Base-by-base conservation (phyloP, 2,329 filamentous ascomycete species). In the Dendryphion nanum region DNA sequence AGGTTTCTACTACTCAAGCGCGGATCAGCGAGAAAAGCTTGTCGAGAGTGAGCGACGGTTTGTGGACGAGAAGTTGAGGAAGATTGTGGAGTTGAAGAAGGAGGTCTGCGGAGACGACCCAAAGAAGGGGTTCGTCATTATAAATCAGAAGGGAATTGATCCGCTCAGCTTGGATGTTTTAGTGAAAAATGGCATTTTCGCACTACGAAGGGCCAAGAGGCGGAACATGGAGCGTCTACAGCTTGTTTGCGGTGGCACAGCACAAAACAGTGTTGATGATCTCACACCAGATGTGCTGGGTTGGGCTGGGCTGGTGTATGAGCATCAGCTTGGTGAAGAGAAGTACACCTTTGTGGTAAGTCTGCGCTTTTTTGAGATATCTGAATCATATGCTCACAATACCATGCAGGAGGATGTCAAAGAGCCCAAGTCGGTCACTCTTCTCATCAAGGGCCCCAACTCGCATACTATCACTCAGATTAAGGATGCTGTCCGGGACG, bases 71-170 rank as follows among this genome's bases (percentile, higher is more conserved):
- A 98, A 97, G 77, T 73, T 98, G 53, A 86, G 89, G 70, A 96
- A 95, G 76, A 97, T 98, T 65, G 87, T 98, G 10, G 91, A 96
- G 53, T 75, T 98, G 49, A 98, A 98, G 81, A 95, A 97, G 75
- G 82, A 95, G 68, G 89, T 97, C 12, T 98, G 93, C 69, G 93
- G 91, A 19, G 85, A 83, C 55, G 93, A 97, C 59, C 82, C 84
- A 6, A 93, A 88, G 73, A 96, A 97, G 78, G 85, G 86, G 58
- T 98, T 98, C 64, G 93, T 97, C 50, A 84, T 98, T 59, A 88
- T 98, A 70, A 98, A 98, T 76, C 93, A 98, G 71, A 98, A 98
- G 78, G 93, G 93, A 47, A 98, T 98, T 55, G 93, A 98, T 65
- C 93, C 93, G 16, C 76, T 98, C 45, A 96, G 90, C 37, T 78